Evolutionary conservation across 768 basidiomycete species (phyloP), one percentile per base, ranked within the genome.

Genomic region (Baorangia bicolor): DNA sequence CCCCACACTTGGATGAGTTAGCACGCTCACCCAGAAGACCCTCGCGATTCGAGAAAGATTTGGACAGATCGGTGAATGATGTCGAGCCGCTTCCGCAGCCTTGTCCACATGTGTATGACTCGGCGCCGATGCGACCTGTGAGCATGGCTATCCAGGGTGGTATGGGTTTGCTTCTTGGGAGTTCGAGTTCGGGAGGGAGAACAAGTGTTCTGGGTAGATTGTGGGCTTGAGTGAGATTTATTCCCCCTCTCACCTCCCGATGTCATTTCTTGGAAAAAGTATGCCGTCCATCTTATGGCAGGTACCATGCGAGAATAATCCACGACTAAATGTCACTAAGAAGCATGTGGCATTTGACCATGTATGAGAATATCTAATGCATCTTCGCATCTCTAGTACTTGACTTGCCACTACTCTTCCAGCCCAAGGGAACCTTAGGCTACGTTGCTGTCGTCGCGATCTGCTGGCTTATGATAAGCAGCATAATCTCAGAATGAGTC

Each of bases 91-190:
- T 92, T n/a, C 76, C 78, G 8, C 88, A 91, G 67, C 90, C 90
- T 3, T 86, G 83, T 55, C 88, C 89, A 10, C 90, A 92, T 69
- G 86, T 90, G 1, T 90, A 81, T 61, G 90, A 92, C 66, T 82
- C 85, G 18, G 78, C 84, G 18, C 85, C 87, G 20, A 87, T 90
- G 84, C 74, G 85, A 18, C 86, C 87, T 9, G 88, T 90, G 21
- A 87, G 85, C 64, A 81, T 82, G 37, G 89, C 86, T 23, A 84
- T 90, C 16, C 86, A 88, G 64, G 84, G 83, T 54, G 86, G 87
- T n/a, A 79, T 89, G 31, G 82, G 84, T 12, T 75, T 87, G 64
- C 73, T 90, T 40, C 66, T 88, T 9, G 80, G 82, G 23, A 60
- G 62, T n/a, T 57, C 66, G 21, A 57, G 62, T 27, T 64, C 68